Conservation (phyloP, 371 early-diverging fungal species). For the Homolaphlyctis polyrhiza region DNA sequence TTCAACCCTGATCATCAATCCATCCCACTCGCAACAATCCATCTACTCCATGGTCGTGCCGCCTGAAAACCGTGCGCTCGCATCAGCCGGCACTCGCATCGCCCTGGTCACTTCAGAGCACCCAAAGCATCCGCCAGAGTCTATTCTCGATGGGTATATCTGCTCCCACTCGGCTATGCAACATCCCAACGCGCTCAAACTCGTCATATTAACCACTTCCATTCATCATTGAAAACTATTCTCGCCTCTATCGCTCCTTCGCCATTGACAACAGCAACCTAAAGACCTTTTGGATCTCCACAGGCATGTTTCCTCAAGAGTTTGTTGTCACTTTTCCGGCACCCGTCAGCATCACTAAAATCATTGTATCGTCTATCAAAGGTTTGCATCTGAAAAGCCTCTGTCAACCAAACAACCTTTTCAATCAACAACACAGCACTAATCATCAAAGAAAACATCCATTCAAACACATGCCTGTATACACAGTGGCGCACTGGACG, state of each 20-base stretch:
- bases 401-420: conserved; percentile 4
- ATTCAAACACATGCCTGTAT: not conserved
- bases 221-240: not conserved
- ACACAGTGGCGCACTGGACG: conserved; percentile 9
- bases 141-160: conserved; percentile 28
- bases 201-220: not conserved
- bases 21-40: not conserved
- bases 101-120: conserved; percentile 24
- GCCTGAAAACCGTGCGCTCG: conserved; percentile 14
- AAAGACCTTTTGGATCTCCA: conserved; percentile 35
- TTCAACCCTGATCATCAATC: not conserved
- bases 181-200: not conserved
- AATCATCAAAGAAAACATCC: conserved; percentile 1
- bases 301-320: conserved; percentile 41
- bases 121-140: conserved; percentile 24
- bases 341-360: conserved; percentile 14
- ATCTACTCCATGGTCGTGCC: conserved; percentile 5
- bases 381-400: conserved; percentile 11
- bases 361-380: conserved; percentile 28
- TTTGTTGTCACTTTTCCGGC: conserved; percentile 26
- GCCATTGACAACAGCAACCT: conserved; percentile 21
- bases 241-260: no score
- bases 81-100: conserved; percentile 11
- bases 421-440: not conserved
- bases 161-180: not conserved